A percentile compares a stretch with the other conserved stretches of the same genome.
Evolutionary conservation across 2,329 filamentous ascomycete genomes (phyloP).

Genomic region (Aspergillus oerlinghausenensis): DNA sequence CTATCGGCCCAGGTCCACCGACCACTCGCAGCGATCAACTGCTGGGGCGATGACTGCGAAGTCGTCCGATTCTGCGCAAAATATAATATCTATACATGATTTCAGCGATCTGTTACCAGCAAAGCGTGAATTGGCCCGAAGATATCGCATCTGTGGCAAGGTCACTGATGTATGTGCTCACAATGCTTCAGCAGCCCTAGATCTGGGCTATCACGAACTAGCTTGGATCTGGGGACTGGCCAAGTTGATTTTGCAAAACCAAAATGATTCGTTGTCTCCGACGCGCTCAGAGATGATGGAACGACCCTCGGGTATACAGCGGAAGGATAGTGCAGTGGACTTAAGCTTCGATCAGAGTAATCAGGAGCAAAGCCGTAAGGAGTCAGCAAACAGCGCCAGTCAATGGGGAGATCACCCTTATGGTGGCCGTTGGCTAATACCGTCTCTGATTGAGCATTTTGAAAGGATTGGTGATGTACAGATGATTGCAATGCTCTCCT

Average conservation of each 20-base stretch:
- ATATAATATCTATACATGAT: slow-evolving; percentile 69
- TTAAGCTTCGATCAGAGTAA: slow-evolving; percentile 24
- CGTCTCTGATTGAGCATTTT: slow-evolving; percentile 56
- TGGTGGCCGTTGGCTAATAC: slow-evolving; percentile 52
- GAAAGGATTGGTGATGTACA: slow-evolving; percentile 59
- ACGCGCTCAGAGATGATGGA: slow-evolving; percentile 61
- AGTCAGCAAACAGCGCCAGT: slow-evolving; percentile 41
- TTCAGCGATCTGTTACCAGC: slow-evolving; percentile 69
- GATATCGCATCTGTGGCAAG: slow-evolving; percentile 80
- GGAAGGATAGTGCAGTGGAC: slow-evolving; percentile 31
- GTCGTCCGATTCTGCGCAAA: slow-evolving; percentile 51
- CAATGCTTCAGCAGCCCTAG: slow-evolving; percentile 73
- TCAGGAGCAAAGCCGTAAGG: slow-evolving; percentile 32
- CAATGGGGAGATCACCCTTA: slow-evolving; percentile 57
- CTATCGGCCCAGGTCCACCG: slow-evolving; percentile 49
- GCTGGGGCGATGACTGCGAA: slow-evolving; percentile 54
- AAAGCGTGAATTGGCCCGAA: slow-evolving; percentile 68
- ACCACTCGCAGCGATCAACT: slow-evolving; percentile 47
- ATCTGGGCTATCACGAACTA: slow-evolving; percentile 65
- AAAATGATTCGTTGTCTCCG: slow-evolving; percentile 65
- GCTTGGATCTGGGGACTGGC: slow-evolving; percentile 81
- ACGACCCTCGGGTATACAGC: slow-evolving; percentile 46
- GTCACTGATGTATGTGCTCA: slow-evolving; percentile 76
- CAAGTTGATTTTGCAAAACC: slow-evolving; percentile 69
- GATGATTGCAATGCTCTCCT: slow-evolving; percentile 63